These are phyloP conservation scores for Trypanosoma platydactyli DNA, from an alignment of 208 protist species.

Conservation along the genomic window DNA sequence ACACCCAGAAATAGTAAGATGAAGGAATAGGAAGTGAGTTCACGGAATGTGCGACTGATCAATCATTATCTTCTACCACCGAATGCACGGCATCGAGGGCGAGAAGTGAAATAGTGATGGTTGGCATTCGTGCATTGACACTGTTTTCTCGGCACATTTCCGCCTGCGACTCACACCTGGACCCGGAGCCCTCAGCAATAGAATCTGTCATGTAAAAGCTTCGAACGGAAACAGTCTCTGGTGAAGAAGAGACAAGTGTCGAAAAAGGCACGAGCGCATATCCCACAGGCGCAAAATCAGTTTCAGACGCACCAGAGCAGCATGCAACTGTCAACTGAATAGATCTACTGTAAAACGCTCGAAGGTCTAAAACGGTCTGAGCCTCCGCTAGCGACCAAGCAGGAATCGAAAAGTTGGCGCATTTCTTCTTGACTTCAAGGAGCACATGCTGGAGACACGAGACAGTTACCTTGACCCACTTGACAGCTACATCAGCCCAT, in stretches of 20 bases:
- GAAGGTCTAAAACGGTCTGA: slow-evolving; percentile 35
- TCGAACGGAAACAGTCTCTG: slow-evolving; percentile 23
- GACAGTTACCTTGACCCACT: slow-evolving; percentile 48
- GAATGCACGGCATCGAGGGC: slow-evolving; percentile 23
- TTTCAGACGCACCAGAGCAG: background rate
- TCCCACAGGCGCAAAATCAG: slow-evolving; percentile 1
- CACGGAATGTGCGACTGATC: background rate
- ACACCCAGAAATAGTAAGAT: too few relatives aligned
- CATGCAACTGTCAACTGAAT: slow-evolving; percentile 15
- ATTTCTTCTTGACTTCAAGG: slow-evolving; percentile 41
- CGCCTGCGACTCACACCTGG: background rate
- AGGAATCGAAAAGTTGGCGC: slow-evolving; percentile 29
- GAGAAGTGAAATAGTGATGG: slow-evolving; percentile 50
- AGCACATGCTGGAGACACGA: slow-evolving; percentile 37
- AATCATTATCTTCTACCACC: background rate
- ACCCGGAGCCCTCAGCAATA: background rate
- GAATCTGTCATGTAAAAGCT: slow-evolving; percentile 17
- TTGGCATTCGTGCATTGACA: slow-evolving; percentile 16
- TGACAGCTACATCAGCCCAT: slow-evolving; percentile 34
- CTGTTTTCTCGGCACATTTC: slow-evolving; percentile 1
- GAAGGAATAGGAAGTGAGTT: too few relatives aligned
- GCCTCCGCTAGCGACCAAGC: slow-evolving; percentile 58
- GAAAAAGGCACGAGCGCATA: slow-evolving; percentile 28
- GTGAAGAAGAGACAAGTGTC: slow-evolving; percentile 9
- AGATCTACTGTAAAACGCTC: slow-evolving; percentile 24